Evolutionary conservation across 1,284 basidiomycete species (phyloP).

Genomic region (Bondarzewia mesenterica): DNA sequence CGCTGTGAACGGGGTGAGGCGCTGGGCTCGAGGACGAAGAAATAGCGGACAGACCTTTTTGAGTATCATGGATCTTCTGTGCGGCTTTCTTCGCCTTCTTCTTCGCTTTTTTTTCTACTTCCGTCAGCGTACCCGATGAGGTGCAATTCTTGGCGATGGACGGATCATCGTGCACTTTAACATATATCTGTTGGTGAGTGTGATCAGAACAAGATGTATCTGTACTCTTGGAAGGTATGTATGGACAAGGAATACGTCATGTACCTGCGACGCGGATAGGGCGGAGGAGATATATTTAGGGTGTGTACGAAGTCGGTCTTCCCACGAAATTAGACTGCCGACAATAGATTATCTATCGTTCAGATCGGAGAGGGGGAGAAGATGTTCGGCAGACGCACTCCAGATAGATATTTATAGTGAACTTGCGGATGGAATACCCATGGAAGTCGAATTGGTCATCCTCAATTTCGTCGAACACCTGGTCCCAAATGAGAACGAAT

Average conservation of each 20-base stretch:
- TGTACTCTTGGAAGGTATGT: neutral
- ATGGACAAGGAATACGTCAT: conserved; percentile 11
- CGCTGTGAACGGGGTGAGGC: conserved; percentile 14
- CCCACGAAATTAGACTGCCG: conserved; percentile 72
- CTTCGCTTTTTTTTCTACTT: conserved; percentile 79
- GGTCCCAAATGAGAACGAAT: too few species aligned
- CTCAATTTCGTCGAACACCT: conserved; percentile 84
- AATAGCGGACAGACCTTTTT: conserved; percentile 36
- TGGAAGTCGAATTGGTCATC: conserved; percentile 99
- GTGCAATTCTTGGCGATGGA: conserved; percentile 37
- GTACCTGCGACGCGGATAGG: conserved; percentile 56
- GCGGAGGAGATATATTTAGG: conserved; percentile 74
- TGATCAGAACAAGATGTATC: too few species aligned
- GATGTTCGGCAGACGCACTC: conserved; percentile 43
- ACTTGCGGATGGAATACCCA: conserved; percentile 87
- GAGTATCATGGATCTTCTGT: conserved; percentile 54
- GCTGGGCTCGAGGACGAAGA: neutral
- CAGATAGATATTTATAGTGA: conserved; percentile 81
- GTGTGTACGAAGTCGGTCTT: conserved; percentile 73
- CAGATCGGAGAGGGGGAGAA: neutral
- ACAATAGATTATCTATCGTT: neutral
- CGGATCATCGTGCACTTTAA: conserved; percentile 71
- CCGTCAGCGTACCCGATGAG: conserved; percentile 43
- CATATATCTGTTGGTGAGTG: conserved; percentile 52
- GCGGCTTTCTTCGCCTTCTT: conserved; percentile 88